phyloP scores from a whole-genome alignment of 176 grass and related monocot genomes.

The Avena sativa region DNA sequence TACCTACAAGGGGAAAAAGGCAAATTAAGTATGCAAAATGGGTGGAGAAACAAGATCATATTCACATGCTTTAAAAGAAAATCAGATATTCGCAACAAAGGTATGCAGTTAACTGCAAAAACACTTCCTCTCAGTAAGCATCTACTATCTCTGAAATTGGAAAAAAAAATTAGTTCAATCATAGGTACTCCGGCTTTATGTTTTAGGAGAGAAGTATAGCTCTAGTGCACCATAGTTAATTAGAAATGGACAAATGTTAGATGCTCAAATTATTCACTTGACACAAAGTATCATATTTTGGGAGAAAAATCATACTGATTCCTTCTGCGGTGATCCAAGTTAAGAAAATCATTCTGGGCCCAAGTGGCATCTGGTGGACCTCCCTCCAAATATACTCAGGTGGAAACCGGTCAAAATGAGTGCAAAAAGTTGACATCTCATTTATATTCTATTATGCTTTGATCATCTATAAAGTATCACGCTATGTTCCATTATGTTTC shows the following conservation, averaged over 20 bases:
- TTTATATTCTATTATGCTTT: conserved; percentile 27
- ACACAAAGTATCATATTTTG: neutral
- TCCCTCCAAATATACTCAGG: neutral
- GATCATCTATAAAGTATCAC: neutral
- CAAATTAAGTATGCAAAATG: neutral
- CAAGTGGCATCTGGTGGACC: conserved; percentile 1
- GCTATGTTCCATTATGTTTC: neutral
- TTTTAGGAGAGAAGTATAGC: conserved; percentile 5
- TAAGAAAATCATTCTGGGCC: conserved; percentile 17
- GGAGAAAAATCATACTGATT: neutral
- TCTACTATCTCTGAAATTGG: neutral
- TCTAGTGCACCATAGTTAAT: neutral
- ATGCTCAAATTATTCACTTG: neutral
- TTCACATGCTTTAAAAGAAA: conserved; percentile 30
- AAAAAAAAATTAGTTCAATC: neutral
- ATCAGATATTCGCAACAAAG: conserved; percentile 17
- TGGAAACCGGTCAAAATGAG: conserved; percentile 18
- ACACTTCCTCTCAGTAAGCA: neutral
- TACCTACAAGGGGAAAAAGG: conserved; percentile 50
- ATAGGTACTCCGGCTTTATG: neutral
- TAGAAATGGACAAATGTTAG: conserved; percentile 25
- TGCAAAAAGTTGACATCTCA: neutral
- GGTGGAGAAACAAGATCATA: neutral
- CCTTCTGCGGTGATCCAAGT: conserved; percentile 10
- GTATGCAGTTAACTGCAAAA: conserved; percentile 6